A percentile compares a stretch with the other conserved stretches of the same genome.
These are phyloP conservation scores for Phialocephala subalpina DNA, from an alignment of 2,329 filamentous ascomycete genomes.

Conservation along the genomic window DNA sequence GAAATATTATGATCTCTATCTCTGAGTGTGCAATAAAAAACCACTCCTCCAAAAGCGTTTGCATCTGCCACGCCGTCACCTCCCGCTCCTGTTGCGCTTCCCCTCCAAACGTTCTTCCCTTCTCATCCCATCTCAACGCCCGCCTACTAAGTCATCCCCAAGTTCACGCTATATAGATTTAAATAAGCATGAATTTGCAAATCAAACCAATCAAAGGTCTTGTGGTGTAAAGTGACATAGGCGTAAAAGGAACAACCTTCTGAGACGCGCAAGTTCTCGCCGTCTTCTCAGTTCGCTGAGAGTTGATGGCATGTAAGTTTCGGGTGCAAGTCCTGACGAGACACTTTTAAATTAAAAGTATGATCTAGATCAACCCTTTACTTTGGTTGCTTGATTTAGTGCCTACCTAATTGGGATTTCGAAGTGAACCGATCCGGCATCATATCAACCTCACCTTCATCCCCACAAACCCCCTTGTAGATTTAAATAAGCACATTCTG, in stretches of 20 bases:
- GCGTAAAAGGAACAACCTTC: not conserved
- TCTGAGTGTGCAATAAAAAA: no score
- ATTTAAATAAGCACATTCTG: no score
- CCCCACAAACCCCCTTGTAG: no score
- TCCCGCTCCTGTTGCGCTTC: no score
- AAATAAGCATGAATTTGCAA: not conserved
- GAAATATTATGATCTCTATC: not conserved
- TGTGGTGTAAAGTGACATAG: not conserved
- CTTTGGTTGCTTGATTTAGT: no score
- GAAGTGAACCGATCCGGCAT: no score
- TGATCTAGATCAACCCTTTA: no score
- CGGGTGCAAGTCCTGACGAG: not conserved
- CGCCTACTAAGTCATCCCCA: not conserved
- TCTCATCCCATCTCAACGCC: not conserved
- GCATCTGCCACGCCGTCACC: no score
- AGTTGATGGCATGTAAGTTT: not conserved
- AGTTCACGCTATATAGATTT: not conserved
- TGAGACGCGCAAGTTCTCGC: not conserved
- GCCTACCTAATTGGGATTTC: no score
- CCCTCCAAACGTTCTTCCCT: not conserved
- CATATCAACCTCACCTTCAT: no score
- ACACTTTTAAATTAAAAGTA: no score
- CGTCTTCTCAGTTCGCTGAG: not conserved
- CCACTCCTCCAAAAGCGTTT: no score
- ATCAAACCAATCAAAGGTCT: not conserved